Evolutionary conservation across 768 basidiomycete species (phyloP).

Genomic region (Cystoderma amianthinum): DNA sequence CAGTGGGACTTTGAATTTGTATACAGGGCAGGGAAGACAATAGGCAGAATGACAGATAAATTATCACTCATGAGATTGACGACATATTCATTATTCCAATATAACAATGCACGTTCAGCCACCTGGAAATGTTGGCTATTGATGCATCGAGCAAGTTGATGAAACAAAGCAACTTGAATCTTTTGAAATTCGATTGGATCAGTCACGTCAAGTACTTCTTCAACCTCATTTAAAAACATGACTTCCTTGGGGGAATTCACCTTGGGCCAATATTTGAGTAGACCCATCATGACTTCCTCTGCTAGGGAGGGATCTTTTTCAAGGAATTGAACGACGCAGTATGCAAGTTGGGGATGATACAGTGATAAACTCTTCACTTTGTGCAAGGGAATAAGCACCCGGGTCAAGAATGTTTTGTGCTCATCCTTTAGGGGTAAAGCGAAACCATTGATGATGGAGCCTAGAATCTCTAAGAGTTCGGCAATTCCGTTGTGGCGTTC

Average conservation of each 20-base stretch:
- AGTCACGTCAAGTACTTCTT: conserved; percentile 97
- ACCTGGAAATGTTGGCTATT: conserved; percentile 99
- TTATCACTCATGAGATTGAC: conserved; percentile 99
- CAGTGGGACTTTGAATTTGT: conserved; percentile 96
- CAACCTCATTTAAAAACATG: conserved; percentile 99
- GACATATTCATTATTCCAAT: conserved; percentile 99
- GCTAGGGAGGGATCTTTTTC: conserved; percentile 92
- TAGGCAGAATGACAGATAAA: conserved; percentile 78
- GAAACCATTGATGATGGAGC: conserved; percentile 99
- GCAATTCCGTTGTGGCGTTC: conserved; percentile 99
- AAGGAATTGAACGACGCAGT: conserved; percentile 97
- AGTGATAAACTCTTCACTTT: conserved; percentile 97
- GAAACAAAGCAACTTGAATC: conserved; percentile 88
- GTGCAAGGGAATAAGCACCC: conserved; percentile 91
- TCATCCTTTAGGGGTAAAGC: conserved; percentile 97
- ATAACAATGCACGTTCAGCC: conserved; percentile 91
- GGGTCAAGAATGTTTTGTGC: conserved; percentile 95
- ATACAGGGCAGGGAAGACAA: conserved; percentile 95
- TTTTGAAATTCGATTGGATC: conserved; percentile 95
- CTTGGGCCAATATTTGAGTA: conserved; percentile 98
- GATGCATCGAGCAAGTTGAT: conserved; percentile 93
- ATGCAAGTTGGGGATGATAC: conserved; percentile 98
- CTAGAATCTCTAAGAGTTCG: conserved; percentile 94
- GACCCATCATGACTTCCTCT: conserved; percentile 92
- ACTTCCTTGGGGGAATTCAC: conserved; percentile 99